Evolutionary conservation across 2,329 filamentous ascomycete species (phyloP), one percentile per base, ranked within the genome.

Genomic region (Massarina eburnea): DNA sequence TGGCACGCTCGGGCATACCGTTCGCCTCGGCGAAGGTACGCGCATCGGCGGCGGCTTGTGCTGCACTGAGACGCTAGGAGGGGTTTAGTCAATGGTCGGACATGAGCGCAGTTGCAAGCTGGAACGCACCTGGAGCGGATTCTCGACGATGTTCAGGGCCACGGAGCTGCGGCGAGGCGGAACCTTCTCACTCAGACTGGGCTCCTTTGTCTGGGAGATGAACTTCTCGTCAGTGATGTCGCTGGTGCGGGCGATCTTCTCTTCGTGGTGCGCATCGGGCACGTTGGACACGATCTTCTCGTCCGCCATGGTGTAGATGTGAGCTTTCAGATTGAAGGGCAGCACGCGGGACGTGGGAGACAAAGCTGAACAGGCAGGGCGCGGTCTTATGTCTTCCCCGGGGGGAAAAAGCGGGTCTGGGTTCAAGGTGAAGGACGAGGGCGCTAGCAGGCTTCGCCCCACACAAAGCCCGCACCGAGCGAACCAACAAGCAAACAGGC

Each of bases 21-120:
- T 85, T 80, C 33, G 78, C 71, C 12, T 73, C 71, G 30, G 83
- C 85, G 58, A 88, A 89, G n/a, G 74, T 73, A 41, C 82, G 76
- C 24, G 84, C 84, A 41, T 83, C 73, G 29, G 64, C 61, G 43
- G 83, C 67, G 7, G 84, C 75, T 52, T 71, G 65, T 36, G 69
- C 74, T 50, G 64, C 74, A 7, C 80, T 71, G 39, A 83, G 73
- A 29, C 80, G 71, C 66, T 60, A 64, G 22, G 55, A 54, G 20
- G 54, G 71, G 4, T 61, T 54, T 68, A 46, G 68, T 37, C 20
- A 36, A 32, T 70, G 29, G 22, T 12, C 32, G 39, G 59, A 48
- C 55, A 52, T 35, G 15, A 46, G 15, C 1, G 42, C 19, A 15
- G 18, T 30, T 29, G 14, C 15, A 6, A 41, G 43, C 67, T 61